Conservation (phyloP, 1,139 yeast species). For the Kluyveromyces sp. region DNA sequence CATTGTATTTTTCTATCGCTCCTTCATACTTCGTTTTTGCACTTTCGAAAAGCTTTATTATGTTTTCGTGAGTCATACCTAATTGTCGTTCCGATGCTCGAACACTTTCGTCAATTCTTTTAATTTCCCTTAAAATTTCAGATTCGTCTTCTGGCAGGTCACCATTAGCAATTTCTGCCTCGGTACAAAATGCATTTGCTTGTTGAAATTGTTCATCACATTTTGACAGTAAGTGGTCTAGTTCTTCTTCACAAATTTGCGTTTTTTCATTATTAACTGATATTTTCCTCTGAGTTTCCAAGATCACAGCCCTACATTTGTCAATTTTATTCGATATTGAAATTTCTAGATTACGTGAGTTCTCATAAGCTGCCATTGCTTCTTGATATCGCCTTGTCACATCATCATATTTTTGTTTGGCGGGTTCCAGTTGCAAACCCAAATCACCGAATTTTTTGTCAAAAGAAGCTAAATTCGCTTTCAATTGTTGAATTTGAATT, state of each 20-base stretch:
- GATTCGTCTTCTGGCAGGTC: slow-evolving; percentile 30
- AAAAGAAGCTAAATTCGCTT: slow-evolving; percentile 23
- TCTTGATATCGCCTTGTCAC: slow-evolving; percentile 1
- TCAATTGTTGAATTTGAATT: slow-evolving; percentile 23
- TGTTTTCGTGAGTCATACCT: slow-evolving; percentile 39
- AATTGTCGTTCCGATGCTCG: slow-evolving; percentile 33
- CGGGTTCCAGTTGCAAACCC: slow-evolving; percentile 18
- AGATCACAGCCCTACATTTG: not conserved
- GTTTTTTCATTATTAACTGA: slow-evolving; percentile 27
- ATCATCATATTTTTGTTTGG: slow-evolving; percentile 18
- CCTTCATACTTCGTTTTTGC: slow-evolving; percentile 32
- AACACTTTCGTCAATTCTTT: slow-evolving; percentile 30
- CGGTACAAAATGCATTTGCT: slow-evolving; percentile 32
- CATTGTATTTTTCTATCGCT: slow-evolving; percentile 31
- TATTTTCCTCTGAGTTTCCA: slow-evolving; percentile 15
- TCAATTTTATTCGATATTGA: not conserved
- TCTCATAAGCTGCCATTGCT: slow-evolving; percentile 9
- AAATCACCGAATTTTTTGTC: slow-evolving; percentile 19
- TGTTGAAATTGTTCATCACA: slow-evolving; percentile 19
- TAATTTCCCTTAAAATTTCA: slow-evolving; percentile 32
- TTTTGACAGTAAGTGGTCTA: slow-evolving; percentile 11
- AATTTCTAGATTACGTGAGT: not conserved
- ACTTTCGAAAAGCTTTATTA: slow-evolving; percentile 32
- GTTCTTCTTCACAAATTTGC: slow-evolving; percentile 18
- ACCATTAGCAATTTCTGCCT: slow-evolving; percentile 29